Evolutionary conservation across 2,329 filamentous ascomycete species (phyloP).

Genomic region (Purpureocillium lavendulum): DNA sequence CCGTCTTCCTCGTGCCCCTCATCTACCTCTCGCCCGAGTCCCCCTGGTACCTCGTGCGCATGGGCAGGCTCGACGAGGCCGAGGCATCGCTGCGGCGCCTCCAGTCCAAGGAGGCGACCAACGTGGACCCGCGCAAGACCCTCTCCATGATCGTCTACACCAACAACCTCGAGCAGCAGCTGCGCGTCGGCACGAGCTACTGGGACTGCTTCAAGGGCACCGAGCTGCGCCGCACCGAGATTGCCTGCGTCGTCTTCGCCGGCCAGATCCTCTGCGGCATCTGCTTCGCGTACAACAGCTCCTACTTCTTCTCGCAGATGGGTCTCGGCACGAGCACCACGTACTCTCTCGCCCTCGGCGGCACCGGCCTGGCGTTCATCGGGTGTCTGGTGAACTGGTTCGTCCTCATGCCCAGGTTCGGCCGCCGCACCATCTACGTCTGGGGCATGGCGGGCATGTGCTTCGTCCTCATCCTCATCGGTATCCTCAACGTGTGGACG

Average conservation of each 20-base stretch:
- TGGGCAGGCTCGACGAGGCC: conserved; percentile 23
- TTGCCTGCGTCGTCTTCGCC: conserved; percentile 24
- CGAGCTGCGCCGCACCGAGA: conserved; percentile 29
- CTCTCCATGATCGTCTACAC: conserved; percentile 34
- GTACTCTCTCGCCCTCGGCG: conserved; percentile 29
- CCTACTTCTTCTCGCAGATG: conserved; percentile 31
- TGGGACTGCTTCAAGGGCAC: conserved; percentile 33
- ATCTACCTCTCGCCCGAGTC: conserved; percentile 37
- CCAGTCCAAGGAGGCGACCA: conserved; percentile 13
- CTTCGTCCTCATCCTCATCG: conserved; percentile 29
- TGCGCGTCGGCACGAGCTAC: conserved; percentile 29
- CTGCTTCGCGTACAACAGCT: conserved; percentile 29
- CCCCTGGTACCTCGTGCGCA: conserved; percentile 33
- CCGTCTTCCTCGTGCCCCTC: conserved; percentile 28
- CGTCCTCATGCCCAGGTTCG: conserved; percentile 29
- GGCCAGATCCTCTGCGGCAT: conserved; percentile 27
- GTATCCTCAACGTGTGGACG: conserved; percentile 24
- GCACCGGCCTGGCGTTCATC: conserved; percentile 29
- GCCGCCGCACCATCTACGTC: conserved; percentile 35
- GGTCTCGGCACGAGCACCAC: conserved; percentile 17
- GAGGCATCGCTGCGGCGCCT: conserved; percentile 23
- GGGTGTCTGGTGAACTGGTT: conserved; percentile 37
- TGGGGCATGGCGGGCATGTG: conserved; percentile 33
- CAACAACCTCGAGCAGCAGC: conserved; percentile 27
- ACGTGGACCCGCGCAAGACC: conserved; percentile 22